Base-by-base conservation (phyloP, 2,329 filamentous ascomycete genomes). In the Bertia moriformis region DNA sequence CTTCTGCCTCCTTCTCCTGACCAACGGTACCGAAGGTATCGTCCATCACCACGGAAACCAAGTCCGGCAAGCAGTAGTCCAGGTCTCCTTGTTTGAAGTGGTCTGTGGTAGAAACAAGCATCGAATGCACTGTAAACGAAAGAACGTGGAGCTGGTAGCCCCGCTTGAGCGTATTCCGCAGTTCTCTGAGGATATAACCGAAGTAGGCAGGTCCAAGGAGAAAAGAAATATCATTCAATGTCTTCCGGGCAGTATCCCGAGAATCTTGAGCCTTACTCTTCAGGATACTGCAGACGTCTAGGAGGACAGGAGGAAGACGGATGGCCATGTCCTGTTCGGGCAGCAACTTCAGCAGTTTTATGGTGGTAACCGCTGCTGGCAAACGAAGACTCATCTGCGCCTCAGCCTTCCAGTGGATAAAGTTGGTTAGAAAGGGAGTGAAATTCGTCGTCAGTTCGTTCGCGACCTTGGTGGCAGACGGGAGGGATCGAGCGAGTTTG, bases 61-160 rank as follows among this genome's bases (percentile, higher is more conserved):
- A 66, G n/a, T 77, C 69, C 5, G 64, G 56, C 14, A 83, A 55
- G 47, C 78, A 83, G 45, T 83, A 78, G 47, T 85, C 78, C 18
- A 84, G 56, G 47, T 80, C 78, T 17, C 80, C 80, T 14, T 75
- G 68, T 24, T 68, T 60, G 46, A 77, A 71, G 2, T 66, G 62
- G 15, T 73, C 67, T 4, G 68, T 65, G 7, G 73, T 69, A 14
- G 66, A 64, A 2, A 83, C 74, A 3, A 85, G 61, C 36, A 85
- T 75, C 0, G 78, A 76, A 54, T 85, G 80, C 38, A 84, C 65
- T 0, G 79, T 84, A 52, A 73, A 85, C 0, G 78, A 83, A 4
- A 84, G 60, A n/a, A 85, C 78, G 51, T 85, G 80, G n/a, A 83
- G 64, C 46, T 85, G 80, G 48, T 81, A 83, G 14, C 80, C 80